These are phyloP conservation scores for Lasiodiplodia sp. DNA, from an alignment of 2,329 filamentous ascomycete species.

Conservation along the genomic window DNA sequence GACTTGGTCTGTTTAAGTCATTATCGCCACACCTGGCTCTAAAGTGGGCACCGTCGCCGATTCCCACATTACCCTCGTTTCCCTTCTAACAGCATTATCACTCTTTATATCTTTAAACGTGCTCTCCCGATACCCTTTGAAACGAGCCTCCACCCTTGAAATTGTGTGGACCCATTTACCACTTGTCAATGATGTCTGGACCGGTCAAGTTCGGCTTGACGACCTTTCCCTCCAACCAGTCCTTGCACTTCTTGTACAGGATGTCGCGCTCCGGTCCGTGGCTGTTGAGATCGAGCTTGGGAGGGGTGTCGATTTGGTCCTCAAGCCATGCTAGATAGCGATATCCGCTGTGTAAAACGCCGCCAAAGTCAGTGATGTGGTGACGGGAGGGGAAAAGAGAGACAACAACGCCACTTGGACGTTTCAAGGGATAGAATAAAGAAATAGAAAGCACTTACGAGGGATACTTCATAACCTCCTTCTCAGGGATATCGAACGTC, in stretches of 20 bases:
- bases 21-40: neutral
- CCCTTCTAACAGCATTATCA: neutral
- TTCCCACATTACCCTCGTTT: neutral
- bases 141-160: rapidly evolving
- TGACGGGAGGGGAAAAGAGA: neutral
- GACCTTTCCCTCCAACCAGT: constrained; percentile 31
- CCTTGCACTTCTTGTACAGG: constrained; percentile 32
- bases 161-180: constrained; percentile 1
- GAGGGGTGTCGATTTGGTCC: constrained; percentile 28
- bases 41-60: neutral
- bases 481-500: constrained; percentile 31
- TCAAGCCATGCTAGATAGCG: constrained; percentile 32
- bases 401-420: neutral
- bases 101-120: neutral
- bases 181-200: constrained; percentile 30
- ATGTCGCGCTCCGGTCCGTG: constrained; percentile 32
- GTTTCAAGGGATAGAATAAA: neutral
- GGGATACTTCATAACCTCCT: constrained; percentile 32
- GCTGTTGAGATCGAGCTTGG: constrained; percentile 31
- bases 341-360: constrained; percentile 28
- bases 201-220: constrained; percentile 32
- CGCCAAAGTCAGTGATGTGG: neutral
- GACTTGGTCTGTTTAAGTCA: neutral
- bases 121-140: neutral
- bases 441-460: constrained; percentile 4